Evolutionary conservation across 257 asterid genomes (phyloP).

Genomic region (Handroanthus guayacan): DNA sequence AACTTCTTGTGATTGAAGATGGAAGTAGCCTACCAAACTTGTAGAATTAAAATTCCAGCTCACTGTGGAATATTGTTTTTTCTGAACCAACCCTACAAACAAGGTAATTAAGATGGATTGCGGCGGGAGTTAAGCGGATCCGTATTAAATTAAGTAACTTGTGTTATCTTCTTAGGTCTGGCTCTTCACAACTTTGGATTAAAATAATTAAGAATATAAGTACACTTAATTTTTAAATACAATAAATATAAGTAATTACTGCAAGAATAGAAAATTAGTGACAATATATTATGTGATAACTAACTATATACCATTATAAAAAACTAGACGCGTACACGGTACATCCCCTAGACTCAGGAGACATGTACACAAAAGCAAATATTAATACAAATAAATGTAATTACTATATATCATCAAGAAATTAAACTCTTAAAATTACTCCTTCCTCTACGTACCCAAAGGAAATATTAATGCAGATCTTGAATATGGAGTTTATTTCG

Average conservation of each 20-base stretch:
- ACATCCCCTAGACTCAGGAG: constrained; percentile 9
- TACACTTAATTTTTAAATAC: no score
- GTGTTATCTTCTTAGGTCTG: background rate
- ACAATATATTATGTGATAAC: no score
- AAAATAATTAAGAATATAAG: no score
- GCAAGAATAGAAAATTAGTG: background rate
- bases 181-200: background rate
- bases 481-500: background rate
- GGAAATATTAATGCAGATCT: no score
- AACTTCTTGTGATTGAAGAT: background rate
- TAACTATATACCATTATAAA: background rate
- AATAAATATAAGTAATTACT: no score
- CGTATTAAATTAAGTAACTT: background rate
- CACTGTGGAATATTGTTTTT: constrained; percentile 3
- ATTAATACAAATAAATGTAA: background rate
- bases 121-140: background rate
- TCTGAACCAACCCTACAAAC: constrained; percentile 34
- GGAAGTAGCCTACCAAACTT: constrained; percentile 41
- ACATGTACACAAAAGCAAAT: background rate
- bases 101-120: background rate
- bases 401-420: background rate
- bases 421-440: no score
- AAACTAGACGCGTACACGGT: background rate
- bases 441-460: no score
- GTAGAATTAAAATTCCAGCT: background rate